A percentile compares a stretch with the other conserved stretches of the same genome.
Evolutionary conservation across 129 eudicot species (phyloP).

Genomic region (Pulicaria dysenterica): DNA sequence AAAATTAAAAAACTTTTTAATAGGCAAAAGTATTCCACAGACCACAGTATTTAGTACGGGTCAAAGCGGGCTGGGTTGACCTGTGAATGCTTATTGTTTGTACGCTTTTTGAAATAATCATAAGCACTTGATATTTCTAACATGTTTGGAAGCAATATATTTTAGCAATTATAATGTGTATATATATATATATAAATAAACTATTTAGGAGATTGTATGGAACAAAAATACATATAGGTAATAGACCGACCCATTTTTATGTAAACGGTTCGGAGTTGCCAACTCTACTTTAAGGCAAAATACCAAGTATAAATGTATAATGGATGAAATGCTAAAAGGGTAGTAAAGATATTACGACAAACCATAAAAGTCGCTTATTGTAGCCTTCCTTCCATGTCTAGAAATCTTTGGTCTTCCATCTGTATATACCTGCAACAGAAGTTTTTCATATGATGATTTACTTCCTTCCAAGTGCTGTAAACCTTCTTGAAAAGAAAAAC

Average conservation of each 20-base stretch:
- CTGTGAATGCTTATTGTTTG: not conserved
- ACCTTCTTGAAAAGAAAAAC: not conserved
- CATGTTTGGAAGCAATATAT: not conserved
- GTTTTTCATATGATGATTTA: constrained; percentile 4
- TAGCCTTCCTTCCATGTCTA: constrained; percentile 72
- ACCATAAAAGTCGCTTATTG: constrained; percentile 84
- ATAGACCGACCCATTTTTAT: not conserved
- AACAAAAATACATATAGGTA: not conserved
- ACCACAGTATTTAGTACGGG: not conserved
- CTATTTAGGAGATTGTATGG: not conserved
- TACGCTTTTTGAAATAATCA: not conserved
- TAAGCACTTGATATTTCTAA: not conserved
- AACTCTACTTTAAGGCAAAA: not conserved
- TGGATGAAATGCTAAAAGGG: constrained; percentile 4
- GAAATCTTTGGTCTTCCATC: constrained; percentile 69
- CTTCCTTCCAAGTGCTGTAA: not conserved
- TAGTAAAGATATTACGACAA: constrained; percentile 30
- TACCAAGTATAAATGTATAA: not conserved
- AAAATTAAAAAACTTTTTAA: not conserved
- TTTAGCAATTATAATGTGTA: not conserved
- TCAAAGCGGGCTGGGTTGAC: not conserved
- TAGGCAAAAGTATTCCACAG: not conserved
- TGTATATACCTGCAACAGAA: constrained; percentile 57
- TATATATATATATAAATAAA: not conserved
- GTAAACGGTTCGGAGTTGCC: not conserved